Evolutionary conservation across 805 yeast genomes (phyloP).

Genomic region (Osmozyma mogii): DNA sequence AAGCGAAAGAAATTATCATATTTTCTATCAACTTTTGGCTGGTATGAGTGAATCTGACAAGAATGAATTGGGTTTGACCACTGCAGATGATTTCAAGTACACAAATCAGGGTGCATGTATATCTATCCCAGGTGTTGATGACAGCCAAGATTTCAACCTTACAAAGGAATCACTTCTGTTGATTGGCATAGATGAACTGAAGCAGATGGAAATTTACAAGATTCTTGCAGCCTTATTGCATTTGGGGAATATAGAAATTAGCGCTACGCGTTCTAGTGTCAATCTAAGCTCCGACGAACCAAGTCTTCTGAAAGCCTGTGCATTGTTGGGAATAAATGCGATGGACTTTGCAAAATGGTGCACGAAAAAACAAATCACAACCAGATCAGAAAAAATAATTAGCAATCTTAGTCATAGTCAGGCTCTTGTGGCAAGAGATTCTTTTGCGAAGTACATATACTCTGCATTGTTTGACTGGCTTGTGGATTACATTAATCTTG

Average conservation of each 20-base stretch:
- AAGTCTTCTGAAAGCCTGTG: conserved; percentile 71
- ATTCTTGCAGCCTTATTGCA: conserved; percentile 84
- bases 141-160: conserved; percentile 63
- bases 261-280: conserved; percentile 80
- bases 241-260: conserved; percentile 84
- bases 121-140: conserved; percentile 71
- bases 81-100: conserved; percentile 66
- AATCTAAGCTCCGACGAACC: conserved; percentile 81
- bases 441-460: conserved; percentile 92
- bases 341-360: conserved; percentile 78
- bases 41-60: conserved; percentile 60
- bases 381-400: conserved; percentile 87
- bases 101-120: conserved; percentile 84
- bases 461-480: conserved; percentile 94
- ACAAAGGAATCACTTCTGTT: conserved; percentile 71
- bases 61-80: conserved; percentile 48
- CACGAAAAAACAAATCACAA: conserved; percentile 81
- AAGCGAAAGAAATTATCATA: conserved; percentile 90
- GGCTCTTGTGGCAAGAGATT: conserved; percentile 87
- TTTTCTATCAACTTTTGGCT: conserved; percentile 79
- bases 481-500: conserved; percentile 73
- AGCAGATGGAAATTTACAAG: conserved; percentile 64
- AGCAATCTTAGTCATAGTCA: conserved; percentile 77
- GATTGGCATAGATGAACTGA: conserved; percentile 60
- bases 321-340: conserved; percentile 75